Conservation (phyloP, 108 stramenopile species). For the Cyclotella kingstonii region DNA sequence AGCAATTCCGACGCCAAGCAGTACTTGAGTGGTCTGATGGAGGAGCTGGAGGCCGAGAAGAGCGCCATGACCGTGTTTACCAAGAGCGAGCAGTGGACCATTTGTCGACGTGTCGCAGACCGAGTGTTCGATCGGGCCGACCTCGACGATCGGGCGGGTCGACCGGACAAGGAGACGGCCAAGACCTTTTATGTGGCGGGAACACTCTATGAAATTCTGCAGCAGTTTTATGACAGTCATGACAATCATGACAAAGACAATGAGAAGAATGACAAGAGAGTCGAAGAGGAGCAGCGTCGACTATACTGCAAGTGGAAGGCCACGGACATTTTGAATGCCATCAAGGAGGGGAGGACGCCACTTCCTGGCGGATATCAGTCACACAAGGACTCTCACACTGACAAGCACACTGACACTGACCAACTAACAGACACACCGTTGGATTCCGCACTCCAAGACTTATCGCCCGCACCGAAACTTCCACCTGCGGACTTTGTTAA, state of each 20-base stretch:
- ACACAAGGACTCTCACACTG: conserved; percentile 27
- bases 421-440: too few species aligned
- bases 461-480: conserved; percentile 22
- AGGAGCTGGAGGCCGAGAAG: conserved; percentile 70
- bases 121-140: conserved; percentile 88
- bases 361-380: conserved; percentile 75
- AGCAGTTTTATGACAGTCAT: conserved; percentile 69
- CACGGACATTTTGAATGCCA: conserved; percentile 90
- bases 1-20: too few species aligned
- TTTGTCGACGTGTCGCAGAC: conserved; percentile 76
- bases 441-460: too few species aligned
- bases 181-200: conserved; percentile 91
- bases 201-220: conserved; percentile 84
- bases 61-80: conserved; percentile 69
- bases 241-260: conserved; percentile 28
- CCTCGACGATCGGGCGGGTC: conserved; percentile 70
- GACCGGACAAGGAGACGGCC: conserved; percentile 78
- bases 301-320: conserved; percentile 93
- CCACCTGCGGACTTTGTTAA: conserved; percentile 20
- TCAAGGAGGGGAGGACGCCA: conserved; percentile 83
- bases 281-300: conserved; percentile 59
- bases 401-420: conserved; percentile 31
- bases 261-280: conserved; percentile 9
- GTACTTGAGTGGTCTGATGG: conserved; percentile 60
- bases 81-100: conserved; percentile 62